Base-by-base conservation (phyloP, 176 grass and related monocot species). In the Puya raimondii region DNA sequence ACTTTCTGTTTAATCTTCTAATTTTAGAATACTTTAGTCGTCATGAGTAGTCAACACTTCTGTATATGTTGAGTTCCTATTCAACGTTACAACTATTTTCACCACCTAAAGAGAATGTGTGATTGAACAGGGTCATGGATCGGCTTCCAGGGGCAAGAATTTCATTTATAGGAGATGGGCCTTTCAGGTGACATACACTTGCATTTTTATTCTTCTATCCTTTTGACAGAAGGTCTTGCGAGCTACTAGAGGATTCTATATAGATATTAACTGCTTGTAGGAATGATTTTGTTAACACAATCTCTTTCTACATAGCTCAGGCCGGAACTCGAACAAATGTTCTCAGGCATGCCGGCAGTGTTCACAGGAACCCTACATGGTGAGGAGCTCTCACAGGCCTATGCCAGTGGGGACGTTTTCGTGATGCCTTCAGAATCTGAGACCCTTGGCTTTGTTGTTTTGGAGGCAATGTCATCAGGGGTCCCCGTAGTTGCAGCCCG, bases 381-480 rank as follows among this genome's bases (percentile, higher is more conserved):
- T 1, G 85, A 91, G 72, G 88, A 85, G 63, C 66, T 91, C 23
- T 91, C 88, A 12, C 75, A 85, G 69, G 88, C 88, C 16, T 91
- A 91, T 69, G 85, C 88, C 29, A 87, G 88, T 42, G 85, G 88
- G 21, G 85, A 91, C 77, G 75, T 91, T 13, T 87, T 91, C 65
- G 78, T 85, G 81, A 91, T 91, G 88, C 84, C 88, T 59, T 87
- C 81, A 0, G 88, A 91, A 16, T 87, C 85, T 23, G 88, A 91
- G 76, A 91, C 88, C 1, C 88, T 91, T 4, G 88, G 88, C 0
- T 81, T 87, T 71, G 82, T 91, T 49, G 88, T 87, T 17, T 61
- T 87, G 63, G 88, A 91, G 85, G 79, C 88, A 14, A 91, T 91
- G 85, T 91, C 88, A 22, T 91, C 88, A 0, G 85, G 88, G 66